Percentiles rank a stretch among this genome's conserved stretches.
Conservation (phyloP, 2,329 filamentous ascomycete species). For the Fusarium proliferatum region DNA sequence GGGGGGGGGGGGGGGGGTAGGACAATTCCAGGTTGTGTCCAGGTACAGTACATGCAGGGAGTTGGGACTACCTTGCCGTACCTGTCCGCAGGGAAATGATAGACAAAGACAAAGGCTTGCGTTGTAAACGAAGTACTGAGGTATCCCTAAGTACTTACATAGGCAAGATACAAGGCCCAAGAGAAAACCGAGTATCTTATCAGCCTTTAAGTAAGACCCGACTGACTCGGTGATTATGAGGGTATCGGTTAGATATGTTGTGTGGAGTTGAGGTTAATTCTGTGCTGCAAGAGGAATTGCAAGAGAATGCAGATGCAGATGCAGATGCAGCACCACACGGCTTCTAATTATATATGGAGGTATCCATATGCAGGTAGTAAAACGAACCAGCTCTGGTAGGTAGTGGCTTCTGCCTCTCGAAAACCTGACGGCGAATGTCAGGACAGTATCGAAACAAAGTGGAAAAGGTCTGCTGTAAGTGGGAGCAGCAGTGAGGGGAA, state of each 20-base stretch:
- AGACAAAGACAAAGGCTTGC: neutral
- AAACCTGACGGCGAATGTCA: neutral
- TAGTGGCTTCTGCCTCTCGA: neutral
- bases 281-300: neutral
- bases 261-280: slow-evolving; percentile 3
- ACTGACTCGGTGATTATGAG: neutral
- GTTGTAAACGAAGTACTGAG: neutral
- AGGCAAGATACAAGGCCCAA: neutral
- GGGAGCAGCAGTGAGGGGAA: neutral
- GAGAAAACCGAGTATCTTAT: too few species aligned
- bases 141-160: neutral
- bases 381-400: neutral
- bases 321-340: neutral
- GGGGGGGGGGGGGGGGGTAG: neutral
- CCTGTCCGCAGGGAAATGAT: neutral
- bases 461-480: slow-evolving; percentile 9
- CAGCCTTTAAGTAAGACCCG: neutral
- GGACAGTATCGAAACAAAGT: slow-evolving; percentile 19
- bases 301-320: neutral
- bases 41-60: neutral
- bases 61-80: neutral
- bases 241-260: neutral
- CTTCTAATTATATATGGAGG: neutral
- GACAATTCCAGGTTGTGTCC: neutral
- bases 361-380: neutral